These are phyloP conservation scores for Parachaetomium inaequale DNA, from an alignment of 495 filamentous ascomycete genomes.

Conservation along the genomic window DNA sequence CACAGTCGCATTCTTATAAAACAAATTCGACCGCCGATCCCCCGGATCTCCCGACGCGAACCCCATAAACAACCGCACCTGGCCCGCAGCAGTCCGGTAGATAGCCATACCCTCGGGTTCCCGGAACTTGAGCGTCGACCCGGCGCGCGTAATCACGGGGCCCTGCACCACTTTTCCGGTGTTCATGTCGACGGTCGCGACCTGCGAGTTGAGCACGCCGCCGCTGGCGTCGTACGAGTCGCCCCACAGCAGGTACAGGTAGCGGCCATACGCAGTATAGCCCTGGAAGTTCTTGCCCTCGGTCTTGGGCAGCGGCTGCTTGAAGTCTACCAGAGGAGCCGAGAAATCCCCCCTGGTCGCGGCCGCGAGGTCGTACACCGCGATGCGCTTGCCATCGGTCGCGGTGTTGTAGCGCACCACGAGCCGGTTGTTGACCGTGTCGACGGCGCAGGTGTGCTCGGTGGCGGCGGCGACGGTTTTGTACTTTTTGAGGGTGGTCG, in stretches of 20 bases:
- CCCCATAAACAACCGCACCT: slow-evolving; percentile 11
- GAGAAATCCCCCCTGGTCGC: slow-evolving; percentile 18
- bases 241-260: slow-evolving; percentile 13
- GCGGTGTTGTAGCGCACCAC: background rate
- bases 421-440: slow-evolving; percentile 1
- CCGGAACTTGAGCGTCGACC: slow-evolving; percentile 8
- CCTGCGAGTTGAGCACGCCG: slow-evolving; percentile 2
- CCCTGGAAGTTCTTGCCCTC: slow-evolving; percentile 5
- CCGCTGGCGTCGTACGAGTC: slow-evolving; percentile 4
- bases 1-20: slow-evolving; percentile 10
- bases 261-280: background rate
- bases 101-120: slow-evolving; percentile 17
- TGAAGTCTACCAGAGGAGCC: slow-evolving; percentile 3
- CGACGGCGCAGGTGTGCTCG: background rate
- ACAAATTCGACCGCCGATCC: slow-evolving; percentile 11
- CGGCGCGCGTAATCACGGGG: slow-evolving; percentile 8
- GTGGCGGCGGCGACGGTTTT: background rate
- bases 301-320: background rate
- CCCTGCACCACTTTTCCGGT: slow-evolving; percentile 7
- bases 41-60: slow-evolving; percentile 8
- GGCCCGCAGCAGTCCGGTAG: slow-evolving; percentile 3
- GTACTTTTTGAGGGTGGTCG: background rate
- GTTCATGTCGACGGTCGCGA: slow-evolving; percentile 11
- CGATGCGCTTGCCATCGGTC: background rate
- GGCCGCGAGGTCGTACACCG: background rate